A percentile compares a stretch with the other conserved stretches of the same genome.
Conservation (phyloP, 768 basidiomycete genomes). For the Termitomyces sp. region DNA sequence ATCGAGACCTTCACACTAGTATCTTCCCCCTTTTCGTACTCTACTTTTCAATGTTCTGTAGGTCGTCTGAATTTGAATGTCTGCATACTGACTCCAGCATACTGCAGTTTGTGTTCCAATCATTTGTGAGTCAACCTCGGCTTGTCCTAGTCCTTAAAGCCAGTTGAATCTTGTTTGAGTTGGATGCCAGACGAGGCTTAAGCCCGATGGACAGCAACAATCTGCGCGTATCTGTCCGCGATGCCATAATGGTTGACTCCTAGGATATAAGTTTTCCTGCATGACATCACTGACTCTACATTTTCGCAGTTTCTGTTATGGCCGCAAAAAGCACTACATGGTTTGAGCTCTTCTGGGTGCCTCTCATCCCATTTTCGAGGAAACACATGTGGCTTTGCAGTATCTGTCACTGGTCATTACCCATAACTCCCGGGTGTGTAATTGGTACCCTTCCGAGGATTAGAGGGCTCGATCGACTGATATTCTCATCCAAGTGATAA, state of each 20-base stretch:
- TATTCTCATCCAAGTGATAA: slow-evolving; percentile 17
- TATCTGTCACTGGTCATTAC: slow-evolving; percentile 63
- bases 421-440: slow-evolving; percentile 45
- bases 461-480: background rate
- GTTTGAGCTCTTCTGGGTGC: slow-evolving; percentile 77
- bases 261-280: background rate
- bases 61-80: background rate
- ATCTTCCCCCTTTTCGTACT: background rate
- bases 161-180: slow-evolving; percentile 31
- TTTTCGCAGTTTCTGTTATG: slow-evolving; percentile 46
- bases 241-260: slow-evolving; percentile 66
- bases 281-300: slow-evolving; percentile 1
- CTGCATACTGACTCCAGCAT: background rate
- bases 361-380: slow-evolving; percentile 58
- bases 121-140: slow-evolving; percentile 31
- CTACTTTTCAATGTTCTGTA: slow-evolving; percentile 18
- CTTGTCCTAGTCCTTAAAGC: background rate
- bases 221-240: slow-evolving; percentile 57
- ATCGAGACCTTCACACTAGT: too few relatives aligned
- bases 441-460: background rate
- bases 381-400: slow-evolving; percentile 66
- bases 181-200: slow-evolving; percentile 59
- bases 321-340: slow-evolving; percentile 61
- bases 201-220: slow-evolving; percentile 45
- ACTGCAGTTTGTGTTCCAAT: slow-evolving; percentile 48